These are phyloP conservation scores for Populus euphratica DNA, from an alignment of 345 rosid species.

Conservation along the genomic window DNA sequence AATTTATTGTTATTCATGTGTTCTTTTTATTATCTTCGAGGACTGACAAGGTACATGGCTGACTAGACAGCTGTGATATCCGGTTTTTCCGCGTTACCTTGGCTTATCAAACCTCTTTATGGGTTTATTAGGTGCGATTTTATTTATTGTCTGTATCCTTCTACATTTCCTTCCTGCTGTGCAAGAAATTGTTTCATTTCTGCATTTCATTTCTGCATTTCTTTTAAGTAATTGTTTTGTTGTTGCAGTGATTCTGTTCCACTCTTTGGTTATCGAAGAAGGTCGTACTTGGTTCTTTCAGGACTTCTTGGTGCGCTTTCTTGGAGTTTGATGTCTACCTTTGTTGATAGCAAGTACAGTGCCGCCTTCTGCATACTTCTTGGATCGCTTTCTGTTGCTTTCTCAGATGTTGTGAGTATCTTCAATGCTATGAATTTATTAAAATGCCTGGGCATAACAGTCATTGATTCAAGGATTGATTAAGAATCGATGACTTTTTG, in stretches of 20 bases:
- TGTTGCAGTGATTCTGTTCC: slow-evolving; percentile 81
- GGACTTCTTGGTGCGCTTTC: slow-evolving; percentile 96
- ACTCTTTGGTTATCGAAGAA: slow-evolving; percentile 89
- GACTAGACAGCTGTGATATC: slow-evolving; percentile 96
- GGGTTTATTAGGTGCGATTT: slow-evolving; percentile 79
- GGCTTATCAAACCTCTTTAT: slow-evolving; percentile 93
- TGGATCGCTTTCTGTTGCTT: slow-evolving; percentile 93
- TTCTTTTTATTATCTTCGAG: slow-evolving; percentile 10
- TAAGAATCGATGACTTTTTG: not conserved
- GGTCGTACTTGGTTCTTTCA: slow-evolving; percentile 89
- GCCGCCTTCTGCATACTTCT: slow-evolving; percentile 86
- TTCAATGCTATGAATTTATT: not conserved
- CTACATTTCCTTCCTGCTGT: not conserved
- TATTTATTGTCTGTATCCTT: not conserved
- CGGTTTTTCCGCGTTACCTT: slow-evolving; percentile 89
- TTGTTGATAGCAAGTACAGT: slow-evolving; percentile 80
- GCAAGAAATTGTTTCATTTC: slow-evolving; percentile 1
- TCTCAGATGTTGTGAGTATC: slow-evolving; percentile 84
- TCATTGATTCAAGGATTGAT: not conserved
- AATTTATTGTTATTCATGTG: not conserved
- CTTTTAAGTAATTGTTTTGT: slow-evolving; percentile 5
- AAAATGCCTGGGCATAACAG: not conserved
- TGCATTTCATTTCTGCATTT: slow-evolving; percentile 13
- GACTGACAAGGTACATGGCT: slow-evolving; percentile 50
- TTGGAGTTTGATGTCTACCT: slow-evolving; percentile 91